These are phyloP conservation scores for Suillus spraguei DNA, from an alignment of 768 basidiomycete species.

Conservation along the genomic window DNA sequence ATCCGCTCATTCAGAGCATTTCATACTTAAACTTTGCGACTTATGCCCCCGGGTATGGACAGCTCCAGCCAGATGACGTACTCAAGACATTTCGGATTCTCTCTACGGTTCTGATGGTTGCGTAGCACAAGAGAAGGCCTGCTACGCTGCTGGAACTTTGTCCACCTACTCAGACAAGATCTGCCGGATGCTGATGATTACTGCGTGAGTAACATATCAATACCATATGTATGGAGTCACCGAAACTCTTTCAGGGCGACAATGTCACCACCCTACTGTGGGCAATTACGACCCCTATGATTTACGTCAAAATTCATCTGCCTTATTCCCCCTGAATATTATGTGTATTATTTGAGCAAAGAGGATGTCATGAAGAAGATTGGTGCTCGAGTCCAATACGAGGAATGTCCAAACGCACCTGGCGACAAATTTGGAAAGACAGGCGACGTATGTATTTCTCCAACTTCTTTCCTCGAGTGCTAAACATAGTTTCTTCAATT, in stretches of 20 bases:
- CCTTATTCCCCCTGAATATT: constrained; percentile 58
- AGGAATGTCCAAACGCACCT: constrained; percentile 50
- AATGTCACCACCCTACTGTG: constrained; percentile 54
- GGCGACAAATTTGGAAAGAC: constrained; percentile 47
- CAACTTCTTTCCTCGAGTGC: background rate
- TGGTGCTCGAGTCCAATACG: constrained; percentile 53
- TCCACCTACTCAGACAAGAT: constrained; percentile 46
- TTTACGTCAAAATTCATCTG: constrained; percentile 55
- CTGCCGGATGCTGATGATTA: constrained; percentile 55
- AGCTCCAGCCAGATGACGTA: constrained; percentile 50
- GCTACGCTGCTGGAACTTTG: constrained; percentile 54
- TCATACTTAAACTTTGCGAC: constrained; percentile 63
- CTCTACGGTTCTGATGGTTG: constrained; percentile 55
- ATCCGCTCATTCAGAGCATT: constrained; percentile 63
- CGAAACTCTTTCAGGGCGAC: constrained; percentile 26
- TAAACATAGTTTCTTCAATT: too few species aligned
- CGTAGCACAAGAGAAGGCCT: constrained; percentile 53
- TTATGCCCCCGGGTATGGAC: constrained; percentile 68
- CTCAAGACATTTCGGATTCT: constrained; percentile 49
- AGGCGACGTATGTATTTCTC: constrained; percentile 50
- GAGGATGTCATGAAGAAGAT: constrained; percentile 43
- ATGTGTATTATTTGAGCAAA: constrained; percentile 47
- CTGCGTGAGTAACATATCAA: constrained; percentile 46
- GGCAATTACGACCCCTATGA: constrained; percentile 58
- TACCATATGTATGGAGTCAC: background rate